Evolutionary conservation across 345 rosid species (phyloP), one percentile per base, ranked within the genome.

Genomic region (Pugionium dolabratum): DNA sequence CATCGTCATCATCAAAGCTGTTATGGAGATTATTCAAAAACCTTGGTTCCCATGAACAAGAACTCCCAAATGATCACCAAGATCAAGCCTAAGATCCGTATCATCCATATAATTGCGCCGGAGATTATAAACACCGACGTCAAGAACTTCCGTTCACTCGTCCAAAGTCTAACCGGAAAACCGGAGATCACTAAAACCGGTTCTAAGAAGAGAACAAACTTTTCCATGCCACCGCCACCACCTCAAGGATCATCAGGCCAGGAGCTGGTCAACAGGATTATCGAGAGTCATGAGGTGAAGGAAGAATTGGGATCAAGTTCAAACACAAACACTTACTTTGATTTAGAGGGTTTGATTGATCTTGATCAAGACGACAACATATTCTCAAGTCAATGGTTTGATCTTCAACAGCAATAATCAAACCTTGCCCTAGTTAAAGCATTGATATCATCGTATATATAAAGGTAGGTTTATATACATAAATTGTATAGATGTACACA

Each of bases 51-150:
- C 73, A 64, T 85, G 51, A 81, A 78, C 73, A 82, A 67, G 56
- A 69, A 70, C 58, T 93, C 97, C 5, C 81, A 67, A 2, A 49
- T 71, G 26, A 80, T 83, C 33, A 71, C 90, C 57, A 89, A 92
- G 69, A 27, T 70, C 54, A 87, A 87, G 83, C 95, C 91, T 1
- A 85, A 84, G 80, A 79, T 91, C 30, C 83, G 97, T 35, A 87
- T 94, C 60, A 84, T 88, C 64, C 97, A 94, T 83, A 79, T 88
- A 50, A 79, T 84, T 75, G 96, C 95, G 2, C 99, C 99, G 18
- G 96, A 90, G 78, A 86, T 94, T 76, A 94, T 91, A 81, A 84
- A 87, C 75, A 91, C 97, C 11, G 99, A 91, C 65, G 91, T 72
- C n/a, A 85, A 80, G 6, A 91, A 84, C 80, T 94, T 94, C 66